phyloP scores from a whole-genome alignment of 1,284 basidiomycete genomes.

The Puccinia polysora region DNA sequence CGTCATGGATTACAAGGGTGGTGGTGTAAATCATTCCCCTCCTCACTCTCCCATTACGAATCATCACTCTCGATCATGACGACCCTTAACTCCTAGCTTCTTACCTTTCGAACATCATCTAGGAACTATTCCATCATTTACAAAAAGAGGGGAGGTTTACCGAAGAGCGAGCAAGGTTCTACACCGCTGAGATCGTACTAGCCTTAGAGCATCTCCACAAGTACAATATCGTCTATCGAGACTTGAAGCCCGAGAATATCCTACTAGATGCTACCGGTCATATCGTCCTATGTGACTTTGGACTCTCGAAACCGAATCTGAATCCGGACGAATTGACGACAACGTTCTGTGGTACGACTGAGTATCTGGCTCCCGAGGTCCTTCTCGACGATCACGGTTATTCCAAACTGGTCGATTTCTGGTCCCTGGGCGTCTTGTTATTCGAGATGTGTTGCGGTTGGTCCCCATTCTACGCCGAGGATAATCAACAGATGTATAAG shows the following conservation, averaged over 20 bases:
- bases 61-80: neutral
- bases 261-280: slow-evolving; percentile 93
- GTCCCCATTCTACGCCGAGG: slow-evolving; percentile 99
- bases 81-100: neutral
- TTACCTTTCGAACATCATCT: neutral
- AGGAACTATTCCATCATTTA: slow-evolving; percentile 92
- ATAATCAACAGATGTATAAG: slow-evolving; percentile 99
- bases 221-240: slow-evolving; percentile 90
- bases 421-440: slow-evolving; percentile 64
- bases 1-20: slow-evolving; percentile 98
- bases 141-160: slow-evolving; percentile 88
- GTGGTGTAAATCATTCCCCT: slow-evolving; percentile 59
- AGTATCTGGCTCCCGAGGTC: slow-evolving; percentile 94
- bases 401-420: slow-evolving; percentile 97
- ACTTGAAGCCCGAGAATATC: slow-evolving; percentile 96
- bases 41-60: neutral
- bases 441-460: slow-evolving; percentile 94
- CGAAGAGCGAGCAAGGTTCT: slow-evolving; percentile 89
- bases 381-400: slow-evolving; percentile 98
- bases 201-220: slow-evolving; percentile 94
- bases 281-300: slow-evolving; percentile 94
- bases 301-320: slow-evolving; percentile 91
- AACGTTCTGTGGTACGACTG: slow-evolving; percentile 85
- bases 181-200: slow-evolving; percentile 87
- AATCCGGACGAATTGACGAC: slow-evolving; percentile 91